Percentiles rank a stretch among this genome's conserved stretches.
Evolutionary conservation across 1,284 basidiomycete genomes (phyloP).

Genomic region (Tetrapyrgos nigripes): DNA sequence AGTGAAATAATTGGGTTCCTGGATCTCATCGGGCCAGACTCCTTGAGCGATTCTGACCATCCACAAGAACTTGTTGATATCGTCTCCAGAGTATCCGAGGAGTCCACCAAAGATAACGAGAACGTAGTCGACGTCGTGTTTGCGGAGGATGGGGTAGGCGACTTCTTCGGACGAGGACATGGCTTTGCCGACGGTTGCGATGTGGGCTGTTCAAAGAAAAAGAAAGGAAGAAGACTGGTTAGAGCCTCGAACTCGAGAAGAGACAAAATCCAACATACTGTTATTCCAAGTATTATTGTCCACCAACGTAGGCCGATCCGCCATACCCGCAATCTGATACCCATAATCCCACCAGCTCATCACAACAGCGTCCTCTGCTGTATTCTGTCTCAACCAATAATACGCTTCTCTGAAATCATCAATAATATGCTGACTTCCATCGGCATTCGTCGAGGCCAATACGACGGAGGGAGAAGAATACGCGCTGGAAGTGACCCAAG

Average conservation of each 20-base stretch:
- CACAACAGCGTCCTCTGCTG: conserved; percentile 88
- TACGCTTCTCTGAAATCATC: conserved; percentile 99
- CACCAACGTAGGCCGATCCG: conserved; percentile 95
- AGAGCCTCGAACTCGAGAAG: conserved; percentile 8
- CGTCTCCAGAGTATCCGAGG: conserved; percentile 97
- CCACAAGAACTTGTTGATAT: conserved; percentile 99
- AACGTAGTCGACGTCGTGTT: conserved; percentile 99
- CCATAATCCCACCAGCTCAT: conserved; percentile 99
- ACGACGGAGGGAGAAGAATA: conserved; percentile 99
- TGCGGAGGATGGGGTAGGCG: conserved; percentile 94
- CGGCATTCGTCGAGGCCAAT: conserved; percentile 79
- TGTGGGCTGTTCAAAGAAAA: conserved; percentile 67
- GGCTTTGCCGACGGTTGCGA: conserved; percentile 96
- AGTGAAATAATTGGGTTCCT: conserved; percentile 95
- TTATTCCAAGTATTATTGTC: conserved; percentile 99
- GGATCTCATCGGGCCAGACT: conserved; percentile 98
- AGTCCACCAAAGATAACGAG: conserved; percentile 98
- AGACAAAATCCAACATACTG: conserved; percentile 65
- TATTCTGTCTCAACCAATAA: conserved; percentile 98
- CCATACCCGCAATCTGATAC: conserved; percentile 99
- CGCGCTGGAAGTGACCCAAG: conserved; percentile 93
- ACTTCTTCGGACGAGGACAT: conserved; percentile 96
- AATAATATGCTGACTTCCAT: conserved; percentile 94
- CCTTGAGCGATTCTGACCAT: conserved; percentile 99
- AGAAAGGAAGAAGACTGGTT: conserved; percentile 11